Conservation (phyloP, 2,329 filamentous ascomycete species). For the Trichoderma afroharzianum region DNA sequence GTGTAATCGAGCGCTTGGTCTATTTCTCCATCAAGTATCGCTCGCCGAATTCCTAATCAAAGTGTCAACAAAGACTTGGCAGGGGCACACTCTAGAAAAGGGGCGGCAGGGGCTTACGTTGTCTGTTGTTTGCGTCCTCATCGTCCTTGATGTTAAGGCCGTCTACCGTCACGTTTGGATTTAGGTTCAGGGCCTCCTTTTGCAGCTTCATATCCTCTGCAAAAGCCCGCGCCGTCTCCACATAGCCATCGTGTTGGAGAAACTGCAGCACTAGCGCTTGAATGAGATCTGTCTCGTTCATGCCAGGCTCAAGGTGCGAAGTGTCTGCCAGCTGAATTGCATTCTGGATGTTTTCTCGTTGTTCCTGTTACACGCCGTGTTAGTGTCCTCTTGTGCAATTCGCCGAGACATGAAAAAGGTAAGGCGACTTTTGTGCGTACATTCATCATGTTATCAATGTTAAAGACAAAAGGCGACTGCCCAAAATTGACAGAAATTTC, state of each 20-base stretch:
- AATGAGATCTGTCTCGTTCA: conserved; percentile 73
- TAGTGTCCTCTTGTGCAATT: not conserved
- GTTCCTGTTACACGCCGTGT: conserved; percentile 42
- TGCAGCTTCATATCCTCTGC: conserved; percentile 74
- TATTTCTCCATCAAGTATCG: conserved; percentile 88
- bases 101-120: conserved; percentile 56
- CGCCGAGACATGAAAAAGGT: too few relatives aligned
- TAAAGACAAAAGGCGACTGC: conserved; percentile 76
- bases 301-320: conserved; percentile 56
- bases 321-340: conserved; percentile 59
- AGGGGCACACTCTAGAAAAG: not conserved
- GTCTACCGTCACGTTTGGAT: conserved; percentile 48
- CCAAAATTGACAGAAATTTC: conserved; percentile 64
- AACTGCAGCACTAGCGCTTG: conserved; percentile 83
- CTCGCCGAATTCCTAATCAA: conserved; percentile 70
- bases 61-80: not conserved
- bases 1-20: conserved; percentile 85
- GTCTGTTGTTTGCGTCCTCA: conserved; percentile 78
- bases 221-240: conserved; percentile 88
- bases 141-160: conserved; percentile 73
- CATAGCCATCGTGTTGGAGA: conserved; percentile 89
- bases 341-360: conserved; percentile 54
- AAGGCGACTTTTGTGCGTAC: conserved; percentile 43
- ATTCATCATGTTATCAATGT: conserved; percentile 83
- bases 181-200: conserved; percentile 63